Conservation (phyloP, 2,329 filamentous ascomycete genomes). For the Alternaria angustiovoidea region DNA sequence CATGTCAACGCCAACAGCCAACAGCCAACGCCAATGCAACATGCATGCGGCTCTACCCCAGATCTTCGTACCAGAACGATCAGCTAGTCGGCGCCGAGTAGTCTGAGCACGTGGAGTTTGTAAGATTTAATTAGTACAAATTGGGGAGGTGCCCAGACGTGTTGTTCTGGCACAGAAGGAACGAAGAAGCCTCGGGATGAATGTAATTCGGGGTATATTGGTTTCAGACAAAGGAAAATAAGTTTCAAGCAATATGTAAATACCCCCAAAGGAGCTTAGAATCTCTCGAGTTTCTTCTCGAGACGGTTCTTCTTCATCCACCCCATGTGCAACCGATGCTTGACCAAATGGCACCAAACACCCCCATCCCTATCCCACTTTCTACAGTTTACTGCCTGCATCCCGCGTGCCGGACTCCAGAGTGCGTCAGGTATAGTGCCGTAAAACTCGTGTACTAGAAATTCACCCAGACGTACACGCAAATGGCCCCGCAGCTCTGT, state of each 20-base stretch:
- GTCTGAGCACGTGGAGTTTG: background rate
- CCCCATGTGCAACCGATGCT: constrained; percentile 15
- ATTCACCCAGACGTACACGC: constrained; percentile 24
- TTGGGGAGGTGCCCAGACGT: background rate
- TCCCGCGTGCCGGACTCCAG: constrained; percentile 23
- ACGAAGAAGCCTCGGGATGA: background rate
- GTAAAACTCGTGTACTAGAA: constrained; percentile 31
- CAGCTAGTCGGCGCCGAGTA: constrained; percentile 1
- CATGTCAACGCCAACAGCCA: background rate
- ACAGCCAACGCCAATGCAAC: constrained; percentile 16
- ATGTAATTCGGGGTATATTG: constrained; percentile 11
- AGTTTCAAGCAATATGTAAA: constrained; percentile 38
- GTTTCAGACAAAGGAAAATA: constrained; percentile 38
- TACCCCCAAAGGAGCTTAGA: constrained; percentile 10
- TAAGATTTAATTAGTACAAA: background rate
- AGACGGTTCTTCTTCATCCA: constrained; percentile 1
- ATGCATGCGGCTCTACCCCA: constrained; percentile 26
- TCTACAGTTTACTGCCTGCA: constrained; percentile 19
- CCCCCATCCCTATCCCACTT: constrained; percentile 1
- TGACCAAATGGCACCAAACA: background rate
- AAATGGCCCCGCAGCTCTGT: constrained; percentile 28
- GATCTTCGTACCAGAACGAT: constrained; percentile 12
- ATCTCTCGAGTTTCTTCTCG: background rate
- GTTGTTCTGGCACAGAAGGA: background rate
- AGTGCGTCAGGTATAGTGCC: constrained; percentile 30